phyloP scores from a whole-genome alignment of 495 filamentous ascomycete species.

The Sporormia fimetaria region DNA sequence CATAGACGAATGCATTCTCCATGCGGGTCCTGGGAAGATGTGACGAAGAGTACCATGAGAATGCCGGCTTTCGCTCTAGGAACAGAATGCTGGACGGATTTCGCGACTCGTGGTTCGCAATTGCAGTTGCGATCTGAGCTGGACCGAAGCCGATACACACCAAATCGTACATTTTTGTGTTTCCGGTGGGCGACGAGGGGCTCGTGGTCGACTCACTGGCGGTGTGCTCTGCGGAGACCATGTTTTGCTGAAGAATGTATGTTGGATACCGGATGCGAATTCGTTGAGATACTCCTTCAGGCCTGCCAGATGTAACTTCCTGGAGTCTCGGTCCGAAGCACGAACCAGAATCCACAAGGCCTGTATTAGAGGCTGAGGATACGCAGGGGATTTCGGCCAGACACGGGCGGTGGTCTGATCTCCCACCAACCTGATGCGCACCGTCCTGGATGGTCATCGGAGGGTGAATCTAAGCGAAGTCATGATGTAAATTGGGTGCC shows the following conservation, averaged over 20 bases:
- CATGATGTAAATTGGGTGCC: no score
- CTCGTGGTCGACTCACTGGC: neutral
- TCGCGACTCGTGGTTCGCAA: slow-evolving; percentile 14
- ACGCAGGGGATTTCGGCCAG: no score
- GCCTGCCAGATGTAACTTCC: no score
- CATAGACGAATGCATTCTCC: slow-evolving; percentile 12
- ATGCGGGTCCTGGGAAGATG: slow-evolving; percentile 15
- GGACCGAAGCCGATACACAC: slow-evolving; percentile 21
- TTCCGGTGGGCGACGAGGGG: slow-evolving; percentile 1
- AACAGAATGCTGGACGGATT: slow-evolving; percentile 11
- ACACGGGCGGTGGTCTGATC: no score
- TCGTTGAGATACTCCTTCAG: no score
- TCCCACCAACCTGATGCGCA: no score
- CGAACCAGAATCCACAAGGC: no score
- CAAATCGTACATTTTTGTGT: slow-evolving; percentile 8
- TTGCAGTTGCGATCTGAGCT: slow-evolving; percentile 20
- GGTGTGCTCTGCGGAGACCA: slow-evolving; percentile 3
- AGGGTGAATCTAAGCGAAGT: no score
- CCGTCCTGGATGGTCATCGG: no score
- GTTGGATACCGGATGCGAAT: neutral
- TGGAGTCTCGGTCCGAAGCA: no score
- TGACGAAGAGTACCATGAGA: slow-evolving; percentile 10
- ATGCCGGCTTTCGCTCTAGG: slow-evolving; percentile 13
- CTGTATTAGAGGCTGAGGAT: no score
- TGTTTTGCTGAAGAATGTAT: neutral